phyloP scores from a whole-genome alignment of 768 basidiomycete species.

The Lentinula edodes region DNA sequence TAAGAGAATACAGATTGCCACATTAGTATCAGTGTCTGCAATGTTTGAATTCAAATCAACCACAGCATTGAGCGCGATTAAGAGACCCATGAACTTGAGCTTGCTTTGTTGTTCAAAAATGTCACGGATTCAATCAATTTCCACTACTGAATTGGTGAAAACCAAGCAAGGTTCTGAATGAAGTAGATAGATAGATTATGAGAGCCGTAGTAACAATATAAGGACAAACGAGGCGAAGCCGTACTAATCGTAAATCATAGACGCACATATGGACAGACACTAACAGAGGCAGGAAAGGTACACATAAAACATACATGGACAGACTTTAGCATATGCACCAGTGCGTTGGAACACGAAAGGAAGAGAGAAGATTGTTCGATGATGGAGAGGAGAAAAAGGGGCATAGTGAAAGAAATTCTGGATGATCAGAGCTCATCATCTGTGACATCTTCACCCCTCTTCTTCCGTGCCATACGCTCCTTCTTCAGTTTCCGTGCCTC shows the following conservation, averaged over 20 bases:
- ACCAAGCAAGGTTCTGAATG: not conserved
- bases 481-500: constrained; percentile 95
- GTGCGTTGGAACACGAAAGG: not conserved
- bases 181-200: constrained; percentile 1
- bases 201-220: not conserved
- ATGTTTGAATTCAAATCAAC: too few species aligned
- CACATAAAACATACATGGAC: not conserved
- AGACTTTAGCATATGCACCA: not conserved
- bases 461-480: constrained; percentile 88
- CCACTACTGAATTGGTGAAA: not conserved
- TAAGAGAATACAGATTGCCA: too few species aligned
- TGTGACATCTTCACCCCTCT: constrained; percentile 76
- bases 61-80: too few species aligned
- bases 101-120: too few species aligned
- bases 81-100: too few species aligned
- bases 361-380: constrained; percentile 4
- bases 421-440: constrained; percentile 54
- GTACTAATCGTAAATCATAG: not conserved
- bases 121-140: not conserved
- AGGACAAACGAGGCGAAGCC: not conserved
- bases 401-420: not conserved
- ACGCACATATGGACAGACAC: not conserved
- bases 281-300: not conserved
- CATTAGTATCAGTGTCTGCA: too few species aligned
- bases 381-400: constrained; percentile 2